phyloP scores from a whole-genome alignment of 2,329 filamentous ascomycete genomes.

The Clonostachys solani region DNA sequence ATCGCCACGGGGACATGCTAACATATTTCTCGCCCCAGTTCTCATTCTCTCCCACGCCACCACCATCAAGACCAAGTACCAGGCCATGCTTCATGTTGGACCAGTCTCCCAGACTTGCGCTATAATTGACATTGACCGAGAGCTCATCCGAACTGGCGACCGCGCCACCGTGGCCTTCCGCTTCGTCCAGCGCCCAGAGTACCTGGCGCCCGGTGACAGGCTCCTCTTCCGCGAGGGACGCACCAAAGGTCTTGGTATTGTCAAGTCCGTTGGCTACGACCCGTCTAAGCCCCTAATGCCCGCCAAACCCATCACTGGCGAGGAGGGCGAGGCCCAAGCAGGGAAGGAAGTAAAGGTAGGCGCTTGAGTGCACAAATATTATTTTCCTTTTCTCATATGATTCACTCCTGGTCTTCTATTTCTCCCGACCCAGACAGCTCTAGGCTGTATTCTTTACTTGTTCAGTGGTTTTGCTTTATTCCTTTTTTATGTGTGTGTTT shows the following conservation, averaged over 20 bases:
- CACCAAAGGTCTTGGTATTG: conserved; percentile 92
- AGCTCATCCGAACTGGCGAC: conserved; percentile 90
- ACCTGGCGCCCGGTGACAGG: conserved; percentile 80
- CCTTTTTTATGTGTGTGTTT: no score
- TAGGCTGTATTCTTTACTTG: no score
- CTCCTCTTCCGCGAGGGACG: conserved; percentile 90
- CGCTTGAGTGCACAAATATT: neutral
- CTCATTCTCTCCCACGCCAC: conserved; percentile 94
- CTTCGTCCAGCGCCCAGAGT: conserved; percentile 93
- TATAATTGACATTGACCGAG: conserved; percentile 96
- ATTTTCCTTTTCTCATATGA: no score
- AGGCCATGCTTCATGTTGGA: conserved; percentile 97
- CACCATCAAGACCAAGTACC: conserved; percentile 94
- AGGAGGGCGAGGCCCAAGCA: neutral
- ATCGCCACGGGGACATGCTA: neutral
- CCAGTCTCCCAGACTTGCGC: conserved; percentile 93
- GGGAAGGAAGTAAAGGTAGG: neutral
- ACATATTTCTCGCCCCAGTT: conserved; percentile 45
- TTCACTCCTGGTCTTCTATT: no score
- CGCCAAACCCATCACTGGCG: neutral
- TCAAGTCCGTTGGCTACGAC: conserved; percentile 89
- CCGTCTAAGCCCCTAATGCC: conserved; percentile 38
- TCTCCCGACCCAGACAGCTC: no score
- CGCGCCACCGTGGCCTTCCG: conserved; percentile 91
- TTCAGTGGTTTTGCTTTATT: no score